Conservation (phyloP, 2,329 filamentous ascomycete genomes). For the Cordyceps javanica region DNA sequence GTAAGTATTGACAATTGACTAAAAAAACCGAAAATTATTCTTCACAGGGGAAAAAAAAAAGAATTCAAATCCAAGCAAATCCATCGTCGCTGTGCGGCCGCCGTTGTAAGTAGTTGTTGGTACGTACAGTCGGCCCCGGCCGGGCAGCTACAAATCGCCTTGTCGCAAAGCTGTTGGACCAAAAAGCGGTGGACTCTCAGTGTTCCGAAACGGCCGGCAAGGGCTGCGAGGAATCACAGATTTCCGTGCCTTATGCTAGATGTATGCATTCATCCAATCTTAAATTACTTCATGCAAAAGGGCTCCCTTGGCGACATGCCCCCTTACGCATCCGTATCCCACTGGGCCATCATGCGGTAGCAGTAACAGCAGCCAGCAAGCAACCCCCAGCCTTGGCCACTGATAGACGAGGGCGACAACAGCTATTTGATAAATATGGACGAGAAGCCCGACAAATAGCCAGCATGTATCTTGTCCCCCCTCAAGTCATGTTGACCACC, state of each 20-base stretch:
- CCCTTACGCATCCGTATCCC: background rate
- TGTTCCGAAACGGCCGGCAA: background rate
- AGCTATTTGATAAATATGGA: no score
- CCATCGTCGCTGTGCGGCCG: no score
- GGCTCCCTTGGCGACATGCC: background rate
- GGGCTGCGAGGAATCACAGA: background rate
- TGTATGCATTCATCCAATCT: background rate
- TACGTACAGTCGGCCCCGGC: background rate
- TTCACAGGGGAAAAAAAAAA: background rate
- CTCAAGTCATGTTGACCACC: background rate
- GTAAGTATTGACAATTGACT: background rate
- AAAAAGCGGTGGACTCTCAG: background rate
- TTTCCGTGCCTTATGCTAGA: background rate
- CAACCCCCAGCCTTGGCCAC: no score
- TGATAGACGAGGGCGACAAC: no score
- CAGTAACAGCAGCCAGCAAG: no score
- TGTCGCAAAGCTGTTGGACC: background rate
- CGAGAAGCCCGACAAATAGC: no score
- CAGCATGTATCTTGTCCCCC: no score
- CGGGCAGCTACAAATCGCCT: background rate
- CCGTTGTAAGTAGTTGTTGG: no score
- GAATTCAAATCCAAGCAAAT: no score
- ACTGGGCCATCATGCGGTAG: no score
- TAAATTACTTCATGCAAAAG: background rate
- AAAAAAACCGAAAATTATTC: background rate